These are phyloP conservation scores for Lepidopterella palustris DNA, from an alignment of 495 filamentous ascomycete genomes.

Conservation along the genomic window DNA sequence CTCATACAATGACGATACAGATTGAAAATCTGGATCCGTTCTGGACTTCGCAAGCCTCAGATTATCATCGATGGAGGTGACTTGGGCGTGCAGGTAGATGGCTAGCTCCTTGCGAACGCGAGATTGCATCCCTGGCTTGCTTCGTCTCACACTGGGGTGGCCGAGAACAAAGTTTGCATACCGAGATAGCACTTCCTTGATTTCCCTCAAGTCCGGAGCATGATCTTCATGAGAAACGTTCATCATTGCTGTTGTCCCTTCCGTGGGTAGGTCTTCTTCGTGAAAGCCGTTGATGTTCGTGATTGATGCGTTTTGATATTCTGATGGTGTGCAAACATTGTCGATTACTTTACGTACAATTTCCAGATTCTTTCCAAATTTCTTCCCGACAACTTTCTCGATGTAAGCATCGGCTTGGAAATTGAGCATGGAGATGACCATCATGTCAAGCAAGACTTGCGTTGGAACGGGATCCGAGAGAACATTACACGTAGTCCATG, in stretches of 20 bases:
- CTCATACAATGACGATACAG: slow-evolving; percentile 5
- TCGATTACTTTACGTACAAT: background rate
- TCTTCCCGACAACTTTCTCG: slow-evolving; percentile 23
- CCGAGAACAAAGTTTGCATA: too few species aligned
- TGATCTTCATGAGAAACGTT: too few species aligned
- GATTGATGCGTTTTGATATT: slow-evolving; percentile 5
- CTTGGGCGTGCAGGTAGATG: too few species aligned
- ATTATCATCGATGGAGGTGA: slow-evolving; percentile 12
- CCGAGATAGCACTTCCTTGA: too few species aligned
- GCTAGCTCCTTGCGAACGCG: too few species aligned
- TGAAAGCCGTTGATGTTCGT: too few species aligned
- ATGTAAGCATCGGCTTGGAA: slow-evolving; percentile 42
- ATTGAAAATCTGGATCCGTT: background rate
- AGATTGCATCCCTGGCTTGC: too few species aligned
- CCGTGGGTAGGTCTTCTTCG: too few species aligned
- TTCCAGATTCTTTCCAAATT: background rate
- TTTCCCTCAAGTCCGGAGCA: too few species aligned
- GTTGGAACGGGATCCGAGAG: background rate
- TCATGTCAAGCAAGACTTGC: slow-evolving; percentile 37
- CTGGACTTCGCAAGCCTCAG: too few species aligned
- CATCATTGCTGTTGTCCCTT: too few species aligned
- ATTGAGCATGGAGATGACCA: slow-evolving; percentile 37
- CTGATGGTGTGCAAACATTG: slow-evolving; percentile 1
- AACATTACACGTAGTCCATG: slow-evolving; percentile 9
- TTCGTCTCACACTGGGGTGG: too few species aligned